These are phyloP conservation scores for Kalmusia sp. DNA, from an alignment of 2,329 filamentous ascomycete species.

Conservation along the genomic window DNA sequence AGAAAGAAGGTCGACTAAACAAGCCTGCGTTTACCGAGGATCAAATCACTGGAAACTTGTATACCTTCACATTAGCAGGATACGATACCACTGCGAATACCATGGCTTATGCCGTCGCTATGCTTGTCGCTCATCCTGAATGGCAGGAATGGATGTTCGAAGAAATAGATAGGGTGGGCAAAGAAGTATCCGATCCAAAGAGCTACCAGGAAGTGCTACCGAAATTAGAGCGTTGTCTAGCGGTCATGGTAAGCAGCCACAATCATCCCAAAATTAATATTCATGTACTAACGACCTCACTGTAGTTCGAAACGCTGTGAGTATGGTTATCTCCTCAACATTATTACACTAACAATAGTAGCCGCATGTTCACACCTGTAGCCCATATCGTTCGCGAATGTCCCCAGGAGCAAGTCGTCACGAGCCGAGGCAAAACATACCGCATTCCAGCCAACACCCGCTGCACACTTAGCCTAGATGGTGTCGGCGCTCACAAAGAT, in stretches of 20 bases:
- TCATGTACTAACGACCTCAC: not conserved
- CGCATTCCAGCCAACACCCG: slow-evolving; percentile 14
- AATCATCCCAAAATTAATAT: not conserved
- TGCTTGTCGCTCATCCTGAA: slow-evolving; percentile 55
- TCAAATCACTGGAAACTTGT: slow-evolving; percentile 29
- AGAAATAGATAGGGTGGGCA: slow-evolving; percentile 51
- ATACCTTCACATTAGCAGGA: slow-evolving; percentile 27
- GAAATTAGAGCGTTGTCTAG: slow-evolving; percentile 51
- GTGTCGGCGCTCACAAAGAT: not conserved
- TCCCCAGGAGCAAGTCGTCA: not conserved
- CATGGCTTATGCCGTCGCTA: slow-evolving; percentile 54
- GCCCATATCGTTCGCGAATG: slow-evolving; percentile 10
- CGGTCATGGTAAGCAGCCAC: slow-evolving; percentile 51
- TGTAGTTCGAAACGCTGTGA: slow-evolving; percentile 16
- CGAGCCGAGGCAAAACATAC: not conserved
- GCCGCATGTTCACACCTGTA: slow-evolving; percentile 20
- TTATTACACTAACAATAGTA: not conserved
- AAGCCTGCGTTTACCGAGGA: slow-evolving; percentile 14
- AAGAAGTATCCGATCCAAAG: not conserved
- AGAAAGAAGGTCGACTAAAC: not conserved
- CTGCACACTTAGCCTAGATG: slow-evolving; percentile 11
- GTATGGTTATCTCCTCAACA: not conserved
- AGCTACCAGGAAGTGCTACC: slow-evolving; percentile 47
- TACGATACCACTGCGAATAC: slow-evolving; percentile 51
- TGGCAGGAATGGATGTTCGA: slow-evolving; percentile 60